phyloP scores from a whole-genome alignment of 495 filamentous ascomycete genomes.

The Mytilinidion resinicola region DNA sequence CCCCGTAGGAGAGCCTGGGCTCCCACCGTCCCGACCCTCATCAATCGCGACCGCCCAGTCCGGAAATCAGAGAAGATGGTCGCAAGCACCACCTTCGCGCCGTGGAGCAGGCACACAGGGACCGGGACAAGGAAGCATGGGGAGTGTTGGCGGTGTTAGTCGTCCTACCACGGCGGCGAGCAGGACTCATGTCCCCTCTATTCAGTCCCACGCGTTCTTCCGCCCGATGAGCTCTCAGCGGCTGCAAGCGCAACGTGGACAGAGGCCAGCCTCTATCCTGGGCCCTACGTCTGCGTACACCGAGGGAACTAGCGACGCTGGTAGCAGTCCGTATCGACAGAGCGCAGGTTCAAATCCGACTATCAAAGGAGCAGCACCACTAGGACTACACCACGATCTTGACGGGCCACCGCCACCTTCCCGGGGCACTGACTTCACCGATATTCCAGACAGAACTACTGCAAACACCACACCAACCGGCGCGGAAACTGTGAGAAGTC shows the following conservation, averaged over 20 bases:
- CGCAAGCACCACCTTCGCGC: conserved; percentile 44
- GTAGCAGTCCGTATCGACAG: conserved; percentile 31
- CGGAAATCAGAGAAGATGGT: conserved; percentile 45
- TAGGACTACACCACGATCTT: conserved; percentile 42
- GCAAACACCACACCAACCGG: conserved; percentile 69
- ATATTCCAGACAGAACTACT: conserved; percentile 59
- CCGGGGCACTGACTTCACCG: conserved; percentile 73
- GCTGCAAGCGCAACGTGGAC: conserved; percentile 80
- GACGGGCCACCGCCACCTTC: conserved; percentile 59
- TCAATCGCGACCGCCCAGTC: conserved; percentile 38
- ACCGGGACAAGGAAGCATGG: conserved; percentile 16
- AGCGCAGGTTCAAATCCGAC: conserved; percentile 26
- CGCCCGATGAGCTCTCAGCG: conserved; percentile 94
- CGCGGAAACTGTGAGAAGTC: conserved; percentile 56
- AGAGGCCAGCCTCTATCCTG: conserved; percentile 42
- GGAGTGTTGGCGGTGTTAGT: conserved; percentile 41
- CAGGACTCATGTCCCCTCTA: conserved; percentile 80
- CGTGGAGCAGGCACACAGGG: conserved; percentile 24
- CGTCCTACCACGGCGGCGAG: conserved; percentile 49
- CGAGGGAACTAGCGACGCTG: conserved; percentile 41
- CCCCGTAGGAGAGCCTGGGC: conserved; percentile 40
- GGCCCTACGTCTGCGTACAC: conserved; percentile 37
- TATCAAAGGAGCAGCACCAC: conserved; percentile 13
- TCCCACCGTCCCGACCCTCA: conserved; percentile 38
- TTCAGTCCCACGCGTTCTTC: conserved; percentile 88